Evolutionary conservation across 345 rosid species (phyloP).

Genomic region (Melaleuca alternifolia): DNA sequence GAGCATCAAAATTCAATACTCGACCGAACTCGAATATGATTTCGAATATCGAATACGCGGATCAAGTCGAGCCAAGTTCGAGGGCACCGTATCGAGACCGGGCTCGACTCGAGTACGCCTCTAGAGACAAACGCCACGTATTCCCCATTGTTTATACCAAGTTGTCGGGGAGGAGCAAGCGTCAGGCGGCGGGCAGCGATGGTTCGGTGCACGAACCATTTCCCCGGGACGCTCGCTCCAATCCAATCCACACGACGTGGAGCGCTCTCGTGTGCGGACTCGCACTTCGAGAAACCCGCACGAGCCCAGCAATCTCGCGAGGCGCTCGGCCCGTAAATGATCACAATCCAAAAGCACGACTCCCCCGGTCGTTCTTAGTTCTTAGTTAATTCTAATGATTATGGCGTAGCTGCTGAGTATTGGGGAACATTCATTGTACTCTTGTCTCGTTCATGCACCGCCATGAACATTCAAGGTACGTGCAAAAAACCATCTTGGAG

Average conservation of each 20-base stretch:
- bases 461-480: background rate
- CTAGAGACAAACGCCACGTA: background rate
- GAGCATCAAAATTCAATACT: background rate
- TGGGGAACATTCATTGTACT: background rate
- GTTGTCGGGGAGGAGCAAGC: background rate
- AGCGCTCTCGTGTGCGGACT: background rate
- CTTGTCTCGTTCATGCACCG: background rate
- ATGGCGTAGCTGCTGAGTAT: background rate
- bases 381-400: background rate
- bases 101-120: background rate
- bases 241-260: background rate
- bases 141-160: background rate
- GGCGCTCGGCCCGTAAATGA: background rate
- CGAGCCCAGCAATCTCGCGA: background rate
- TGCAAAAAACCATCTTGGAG: background rate
- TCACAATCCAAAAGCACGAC: background rate
- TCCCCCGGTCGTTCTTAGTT: background rate
- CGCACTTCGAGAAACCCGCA: background rate
- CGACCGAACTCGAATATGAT: rapidly evolving
- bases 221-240: background rate
- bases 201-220: background rate
- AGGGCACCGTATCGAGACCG: background rate
- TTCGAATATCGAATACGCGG: background rate
- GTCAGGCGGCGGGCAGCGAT: background rate
- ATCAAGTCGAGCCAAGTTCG: rapidly evolving